Evolutionary conservation across 2,329 filamentous ascomycete genomes (phyloP), one percentile per base, ranked within the genome.

Genomic region (Apiospora sp.): DNA sequence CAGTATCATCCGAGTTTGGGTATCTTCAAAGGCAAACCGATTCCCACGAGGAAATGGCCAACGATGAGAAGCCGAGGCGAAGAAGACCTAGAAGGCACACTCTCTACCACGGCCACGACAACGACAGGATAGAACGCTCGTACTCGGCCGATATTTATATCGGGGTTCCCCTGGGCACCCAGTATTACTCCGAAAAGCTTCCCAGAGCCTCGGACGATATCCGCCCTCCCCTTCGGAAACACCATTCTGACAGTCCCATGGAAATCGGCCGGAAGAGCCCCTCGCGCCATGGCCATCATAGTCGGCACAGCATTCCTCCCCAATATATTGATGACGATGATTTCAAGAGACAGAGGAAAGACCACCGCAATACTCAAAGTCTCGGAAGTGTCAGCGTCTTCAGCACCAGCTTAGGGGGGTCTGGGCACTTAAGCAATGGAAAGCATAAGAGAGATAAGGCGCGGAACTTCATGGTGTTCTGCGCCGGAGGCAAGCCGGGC

Each of bases 381-480:
- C 34, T 1, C 8, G 58, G 54, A 8, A 4, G 8, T 13, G 19
- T 10, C 37, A 4, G 8, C 5, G 19, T 12, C 30, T 8, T 10
- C 37, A 61, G 30, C 30, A 8, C 0, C 22, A n/a, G 58, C 19
- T 41, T 19, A 10, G 34, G 34, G 30, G 13, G 19, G 10, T n/a
- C 3, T 14, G 22, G 7, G 8, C 19, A n/a, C 46, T 49, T n/a
- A n/a, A 51, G n/a, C 4, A 27, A 14, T 12, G 12, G n/a, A 6
- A 48, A 48, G 46, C 46, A 30, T 4, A 30, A 30, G 27, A 4
- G 27, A 30, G 27, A 30, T 30, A 30, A 30, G 27, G 19, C 22
- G 3, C 7, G 5, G 22, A 22, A 13, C 4, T 1, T 2, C 0
- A 3, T 49, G 8, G 22, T 1, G 48, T 10, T 10, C 6, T 10